Conservation (phyloP, 2,329 filamentous ascomycete species). For the Geoglossum cookeanum region DNA sequence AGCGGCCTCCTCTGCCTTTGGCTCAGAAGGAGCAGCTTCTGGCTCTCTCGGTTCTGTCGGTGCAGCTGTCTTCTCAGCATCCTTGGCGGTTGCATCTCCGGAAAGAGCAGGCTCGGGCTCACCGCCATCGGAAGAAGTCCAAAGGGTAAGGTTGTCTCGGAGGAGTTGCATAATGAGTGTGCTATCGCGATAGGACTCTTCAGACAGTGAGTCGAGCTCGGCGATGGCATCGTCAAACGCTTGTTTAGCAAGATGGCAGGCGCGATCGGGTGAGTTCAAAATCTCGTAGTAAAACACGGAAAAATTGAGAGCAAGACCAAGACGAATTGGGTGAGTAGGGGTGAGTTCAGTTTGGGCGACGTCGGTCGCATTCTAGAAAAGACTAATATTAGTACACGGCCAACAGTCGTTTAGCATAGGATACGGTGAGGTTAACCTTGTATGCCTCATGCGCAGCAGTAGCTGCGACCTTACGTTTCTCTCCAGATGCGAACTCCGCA, state of each 20-base stretch:
- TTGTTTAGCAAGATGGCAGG: constrained; percentile 97
- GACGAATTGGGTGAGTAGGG: constrained; percentile 92
- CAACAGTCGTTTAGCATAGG: neutral
- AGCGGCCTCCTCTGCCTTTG: neutral
- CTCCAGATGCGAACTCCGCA: constrained; percentile 79
- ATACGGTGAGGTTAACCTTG: constrained; percentile 47
- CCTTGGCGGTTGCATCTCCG: constrained; percentile 37
- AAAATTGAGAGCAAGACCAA: constrained; percentile 96
- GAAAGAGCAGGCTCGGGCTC: constrained; percentile 49
- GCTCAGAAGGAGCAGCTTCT: constrained; percentile 4
- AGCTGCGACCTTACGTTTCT: constrained; percentile 79
- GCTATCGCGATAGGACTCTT: constrained; percentile 98
- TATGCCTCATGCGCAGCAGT: constrained; percentile 85
- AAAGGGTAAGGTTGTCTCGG: constrained; percentile 93
- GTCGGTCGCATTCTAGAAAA: constrained; percentile 70
- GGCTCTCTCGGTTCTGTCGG: constrained; percentile 25
- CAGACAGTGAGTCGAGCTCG: constrained; percentile 91
- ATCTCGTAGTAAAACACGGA: constrained; percentile 99
- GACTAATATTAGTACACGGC: neutral
- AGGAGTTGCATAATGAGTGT: constrained; percentile 98
- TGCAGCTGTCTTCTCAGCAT: constrained; percentile 28
- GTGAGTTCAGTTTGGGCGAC: constrained; percentile 96
- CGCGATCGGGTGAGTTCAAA: constrained; percentile 90
- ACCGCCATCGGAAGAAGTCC: constrained; percentile 81
- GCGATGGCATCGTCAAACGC: constrained; percentile 97